Conservation (phyloP, 2,329 filamentous ascomycete genomes). For the Hypoxylon sp. region DNA sequence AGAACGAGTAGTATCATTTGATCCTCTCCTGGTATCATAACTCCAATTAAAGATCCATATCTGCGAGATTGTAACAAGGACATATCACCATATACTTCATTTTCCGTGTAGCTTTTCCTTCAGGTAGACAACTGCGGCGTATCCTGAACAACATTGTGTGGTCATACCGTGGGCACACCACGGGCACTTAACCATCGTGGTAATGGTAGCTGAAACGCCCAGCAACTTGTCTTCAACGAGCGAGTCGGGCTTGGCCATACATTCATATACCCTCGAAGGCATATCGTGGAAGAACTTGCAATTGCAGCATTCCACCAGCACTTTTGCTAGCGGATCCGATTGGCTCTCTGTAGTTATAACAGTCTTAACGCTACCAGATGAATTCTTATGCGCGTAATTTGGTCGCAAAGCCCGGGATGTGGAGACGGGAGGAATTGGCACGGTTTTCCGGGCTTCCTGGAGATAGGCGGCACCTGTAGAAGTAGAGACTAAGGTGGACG, state of each 20-base stretch:
- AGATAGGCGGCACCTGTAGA: slow-evolving; percentile 55
- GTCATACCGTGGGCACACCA: slow-evolving; percentile 82
- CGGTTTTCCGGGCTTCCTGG: slow-evolving; percentile 57
- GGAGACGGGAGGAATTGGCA: slow-evolving; percentile 47
- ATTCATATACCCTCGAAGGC: slow-evolving; percentile 75
- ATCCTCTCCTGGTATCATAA: slow-evolving; percentile 8
- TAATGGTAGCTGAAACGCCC: slow-evolving; percentile 70
- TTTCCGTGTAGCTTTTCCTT: slow-evolving; percentile 71
- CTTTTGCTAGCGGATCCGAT: slow-evolving; percentile 68
- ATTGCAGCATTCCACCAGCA: slow-evolving; percentile 75
- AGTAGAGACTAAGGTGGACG: slow-evolving; percentile 46
- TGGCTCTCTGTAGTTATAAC: slow-evolving; percentile 35
- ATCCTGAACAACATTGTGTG: slow-evolving; percentile 77
- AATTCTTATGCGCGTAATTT: slow-evolving; percentile 48
- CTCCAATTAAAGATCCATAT: neutral
- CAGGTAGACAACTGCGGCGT: slow-evolving; percentile 76
- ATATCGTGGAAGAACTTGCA: slow-evolving; percentile 77
- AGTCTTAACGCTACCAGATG: slow-evolving; percentile 47
- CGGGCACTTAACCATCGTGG: slow-evolving; percentile 76
- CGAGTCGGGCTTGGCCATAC: slow-evolving; percentile 72
- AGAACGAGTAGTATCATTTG: slow-evolving; percentile 19
- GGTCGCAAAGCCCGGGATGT: slow-evolving; percentile 51
- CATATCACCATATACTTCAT: slow-evolving; percentile 30
- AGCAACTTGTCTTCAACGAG: slow-evolving; percentile 66
- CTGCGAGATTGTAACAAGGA: neutral